phyloP scores from a whole-genome alignment of 305 asterid species.

The Solanum hybrid region DNA sequence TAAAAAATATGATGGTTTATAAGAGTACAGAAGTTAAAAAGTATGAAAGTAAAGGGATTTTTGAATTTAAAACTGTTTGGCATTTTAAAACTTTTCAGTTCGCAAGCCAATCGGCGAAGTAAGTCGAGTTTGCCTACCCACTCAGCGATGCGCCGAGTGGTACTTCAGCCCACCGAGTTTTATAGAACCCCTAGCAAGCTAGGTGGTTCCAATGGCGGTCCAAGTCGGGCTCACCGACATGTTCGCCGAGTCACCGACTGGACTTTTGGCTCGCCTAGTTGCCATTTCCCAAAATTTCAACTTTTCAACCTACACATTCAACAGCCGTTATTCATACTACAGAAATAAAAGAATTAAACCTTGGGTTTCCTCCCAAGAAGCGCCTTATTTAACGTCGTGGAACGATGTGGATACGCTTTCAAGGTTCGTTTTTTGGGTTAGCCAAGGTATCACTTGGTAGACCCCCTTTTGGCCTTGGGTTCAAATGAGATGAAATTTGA shows the following conservation, averaged over 20 bases:
- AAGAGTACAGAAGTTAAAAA: not conserved
- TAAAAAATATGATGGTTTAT: too few relatives aligned
- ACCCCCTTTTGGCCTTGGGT: not conserved
- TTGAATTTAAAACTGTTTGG: not conserved
- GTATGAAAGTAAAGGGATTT: too few relatives aligned
- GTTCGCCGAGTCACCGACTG: not conserved
- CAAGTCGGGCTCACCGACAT: not conserved
- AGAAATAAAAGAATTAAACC: not conserved
- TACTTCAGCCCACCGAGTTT: too few relatives aligned
- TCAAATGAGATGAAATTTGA: not conserved
- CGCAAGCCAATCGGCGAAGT: too few relatives aligned
- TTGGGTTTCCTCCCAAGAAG: not conserved
- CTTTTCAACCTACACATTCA: not conserved
- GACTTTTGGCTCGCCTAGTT: not conserved
- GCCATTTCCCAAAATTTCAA: not conserved
- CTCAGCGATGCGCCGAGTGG: not conserved
- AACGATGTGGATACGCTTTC: not conserved
- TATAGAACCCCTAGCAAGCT: not conserved
- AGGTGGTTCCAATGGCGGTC: not conserved
- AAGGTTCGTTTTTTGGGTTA: not conserved
- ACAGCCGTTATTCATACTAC: too few relatives aligned
- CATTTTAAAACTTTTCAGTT: too few relatives aligned
- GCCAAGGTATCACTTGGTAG: not conserved
- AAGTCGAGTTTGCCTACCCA: too few relatives aligned
- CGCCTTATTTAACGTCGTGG: not conserved